Percentiles rank a stretch among this genome's conserved stretches.
Evolutionary conservation across 306 rosid genomes (phyloP).

Genomic region (Vigna angularis): DNA sequence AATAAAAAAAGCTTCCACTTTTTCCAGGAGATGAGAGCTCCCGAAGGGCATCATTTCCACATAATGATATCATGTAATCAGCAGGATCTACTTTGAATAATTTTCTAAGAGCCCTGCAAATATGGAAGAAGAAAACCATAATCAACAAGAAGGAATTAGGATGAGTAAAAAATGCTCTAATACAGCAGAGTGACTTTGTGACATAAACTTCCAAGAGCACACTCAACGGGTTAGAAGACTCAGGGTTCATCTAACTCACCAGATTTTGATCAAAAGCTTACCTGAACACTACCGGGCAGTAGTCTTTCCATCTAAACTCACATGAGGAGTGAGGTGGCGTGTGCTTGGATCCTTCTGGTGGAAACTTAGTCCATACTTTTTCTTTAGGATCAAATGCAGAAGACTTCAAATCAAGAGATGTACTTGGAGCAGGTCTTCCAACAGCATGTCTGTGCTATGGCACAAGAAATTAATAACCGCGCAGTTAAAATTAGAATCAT

Average conservation of each 20-base stretch:
- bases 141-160: conserved; percentile 5
- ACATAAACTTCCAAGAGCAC: conserved; percentile 19
- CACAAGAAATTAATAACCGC: conserved; percentile 63
- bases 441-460: conserved; percentile 98
- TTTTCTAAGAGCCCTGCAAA: conserved; percentile 90
- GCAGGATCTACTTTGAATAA: conserved; percentile 97
- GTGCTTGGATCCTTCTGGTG: conserved; percentile 96
- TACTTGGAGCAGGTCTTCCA: conserved; percentile 97
- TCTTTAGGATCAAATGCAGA: conserved; percentile 97
- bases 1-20: conserved; percentile 97
- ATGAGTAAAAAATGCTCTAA: conserved; percentile 5
- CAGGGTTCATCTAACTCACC: background rate
- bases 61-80: conserved; percentile 95
- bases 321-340: conserved; percentile 93
- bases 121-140: conserved; percentile 34
- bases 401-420: conserved; percentile 82
- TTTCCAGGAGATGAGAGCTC: conserved; percentile 99
- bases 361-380: conserved; percentile 97
- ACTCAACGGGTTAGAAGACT: conserved; percentile 22
- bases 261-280: conserved; percentile 45
- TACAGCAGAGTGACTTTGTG: background rate
- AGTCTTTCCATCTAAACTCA: conserved; percentile 97
- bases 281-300: conserved; percentile 98
- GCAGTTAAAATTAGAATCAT: conserved; percentile 54
- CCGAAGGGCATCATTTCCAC: conserved; percentile 95